Conservation (phyloP, 2,329 filamentous ascomycete genomes). For the Botryosphaeria dothidea region DNA sequence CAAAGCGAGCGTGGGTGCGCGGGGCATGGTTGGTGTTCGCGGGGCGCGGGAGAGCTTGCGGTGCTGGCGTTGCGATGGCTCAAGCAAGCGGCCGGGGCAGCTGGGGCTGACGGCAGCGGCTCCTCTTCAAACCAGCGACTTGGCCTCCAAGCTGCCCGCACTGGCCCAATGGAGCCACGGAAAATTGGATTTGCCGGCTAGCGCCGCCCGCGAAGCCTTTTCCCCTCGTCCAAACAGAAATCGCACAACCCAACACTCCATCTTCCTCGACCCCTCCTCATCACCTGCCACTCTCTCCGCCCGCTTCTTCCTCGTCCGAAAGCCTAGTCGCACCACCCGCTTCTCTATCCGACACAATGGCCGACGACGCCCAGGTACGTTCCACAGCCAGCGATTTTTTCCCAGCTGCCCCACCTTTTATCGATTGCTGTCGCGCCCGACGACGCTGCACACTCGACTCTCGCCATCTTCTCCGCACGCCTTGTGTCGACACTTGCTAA, state of each 20-base stretch:
- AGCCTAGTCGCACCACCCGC: conserved; percentile 30
- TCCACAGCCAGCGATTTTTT: conserved; percentile 19
- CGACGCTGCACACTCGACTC: conserved; percentile 31
- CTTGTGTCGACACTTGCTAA: conserved; percentile 22
- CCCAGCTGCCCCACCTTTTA: conserved; percentile 40
- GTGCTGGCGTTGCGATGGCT: conserved; percentile 2
- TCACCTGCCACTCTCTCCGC: conserved; percentile 22
- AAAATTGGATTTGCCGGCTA: conserved; percentile 15
- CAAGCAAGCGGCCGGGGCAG: not conserved
- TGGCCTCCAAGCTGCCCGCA: not conserved
- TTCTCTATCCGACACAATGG: conserved; percentile 58
- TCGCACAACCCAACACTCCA: conserved; percentile 20
- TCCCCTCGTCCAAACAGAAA: conserved; percentile 19
- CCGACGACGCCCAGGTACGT: conserved; percentile 67
- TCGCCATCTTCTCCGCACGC: not conserved
- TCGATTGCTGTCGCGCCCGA: conserved; percentile 32
- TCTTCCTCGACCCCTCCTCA: conserved; percentile 15
- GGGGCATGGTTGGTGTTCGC: conserved; percentile 8
- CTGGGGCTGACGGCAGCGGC: not conserved
- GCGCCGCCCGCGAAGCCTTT: conserved; percentile 9
- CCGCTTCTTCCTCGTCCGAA: conserved; percentile 32
- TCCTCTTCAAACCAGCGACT: not conserved
- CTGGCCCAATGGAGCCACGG: conserved; percentile 11
- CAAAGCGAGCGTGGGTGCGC: conserved; percentile 23
- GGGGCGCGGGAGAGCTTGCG: not conserved